Percentiles rank a stretch among this genome's conserved stretches.
These are phyloP conservation scores for Candida tammaniensis DNA, from an alignment of 805 yeast species.

Conservation along the genomic window DNA sequence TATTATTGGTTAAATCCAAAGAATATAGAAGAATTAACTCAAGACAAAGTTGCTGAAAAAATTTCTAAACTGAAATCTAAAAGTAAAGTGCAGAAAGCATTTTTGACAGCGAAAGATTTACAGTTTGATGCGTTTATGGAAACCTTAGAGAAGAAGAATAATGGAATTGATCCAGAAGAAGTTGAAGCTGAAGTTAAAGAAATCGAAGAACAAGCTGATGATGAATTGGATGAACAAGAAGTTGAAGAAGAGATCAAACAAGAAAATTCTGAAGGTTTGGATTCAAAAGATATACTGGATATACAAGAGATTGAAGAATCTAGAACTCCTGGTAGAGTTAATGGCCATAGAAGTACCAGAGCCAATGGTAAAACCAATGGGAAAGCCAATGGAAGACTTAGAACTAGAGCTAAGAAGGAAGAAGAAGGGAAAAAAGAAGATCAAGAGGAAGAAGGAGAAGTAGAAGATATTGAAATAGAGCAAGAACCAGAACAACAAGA, in stretches of 20 bases:
- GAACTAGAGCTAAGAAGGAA: neutral
- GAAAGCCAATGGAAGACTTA: slow-evolving; percentile 1
- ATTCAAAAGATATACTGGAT: slow-evolving; percentile 7
- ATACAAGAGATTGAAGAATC: slow-evolving; percentile 5
- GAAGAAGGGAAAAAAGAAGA: slow-evolving; percentile 5
- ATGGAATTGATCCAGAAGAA: slow-evolving; percentile 21
- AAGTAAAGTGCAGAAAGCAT: slow-evolving; percentile 34
- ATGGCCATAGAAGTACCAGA: neutral
- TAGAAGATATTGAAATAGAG: slow-evolving; percentile 2
- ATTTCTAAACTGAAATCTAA: slow-evolving; percentile 16
- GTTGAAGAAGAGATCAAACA: slow-evolving; percentile 13
- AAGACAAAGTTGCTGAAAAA: slow-evolving; percentile 20
- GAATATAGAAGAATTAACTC: slow-evolving; percentile 29
- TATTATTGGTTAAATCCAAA: slow-evolving; percentile 44
- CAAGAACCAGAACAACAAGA: slow-evolving; percentile 3
- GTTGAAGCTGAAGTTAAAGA: slow-evolving; percentile 19
- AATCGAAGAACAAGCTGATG: slow-evolving; percentile 17
- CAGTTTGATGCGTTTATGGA: slow-evolving; percentile 36
- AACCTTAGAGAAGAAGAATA: slow-evolving; percentile 19
- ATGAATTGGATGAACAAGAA: slow-evolving; percentile 9
- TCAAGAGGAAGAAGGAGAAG: slow-evolving; percentile 2
- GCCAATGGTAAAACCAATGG: slow-evolving; percentile 7
- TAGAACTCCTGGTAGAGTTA: slow-evolving; percentile 1
- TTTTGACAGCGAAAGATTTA: slow-evolving; percentile 35
- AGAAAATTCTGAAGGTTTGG: slow-evolving; percentile 3